Base-by-base conservation (phyloP, 2,329 filamentous ascomycete genomes). In the Sclerotinia trifoliorum region DNA sequence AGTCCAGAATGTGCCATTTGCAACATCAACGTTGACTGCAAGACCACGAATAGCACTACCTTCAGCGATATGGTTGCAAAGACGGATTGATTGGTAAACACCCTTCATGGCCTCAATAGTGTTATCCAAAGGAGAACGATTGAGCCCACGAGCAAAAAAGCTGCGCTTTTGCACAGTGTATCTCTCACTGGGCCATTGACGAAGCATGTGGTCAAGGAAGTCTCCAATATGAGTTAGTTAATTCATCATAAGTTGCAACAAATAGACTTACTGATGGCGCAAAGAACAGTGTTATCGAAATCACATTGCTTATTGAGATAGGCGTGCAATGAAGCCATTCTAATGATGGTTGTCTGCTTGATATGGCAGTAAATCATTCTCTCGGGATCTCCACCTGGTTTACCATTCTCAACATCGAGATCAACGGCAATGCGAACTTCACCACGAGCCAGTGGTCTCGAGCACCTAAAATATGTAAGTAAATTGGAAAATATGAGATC, bases 1-100 rank as follows among this genome's bases (percentile, higher is more conserved):
- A 49, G 82, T 84, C 90, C 92, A 98, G 80, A 99, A 99, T 17
- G 91, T 91, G 0, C 92, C 91, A 76, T 98, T 97, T 68, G 94
- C 90, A 42, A 97, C 90, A 75, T 99, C 94, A 15, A 96, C 88
- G 74, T 97, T 98, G 77, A 99, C 81, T 0, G 91, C 87, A 7
- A 98, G 83, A 11, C 86, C 87, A 66, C 55, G 54, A 19, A 66
- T 51, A 2, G 46, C 42, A 35, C 86, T 84, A 44, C 86, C 57
- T 13, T 67, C 65, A 62, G 35, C 24, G 8, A 63, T 8, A 11
- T 62, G 65, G 70, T 92, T 84, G 58, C 89, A 90, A 29, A 94
- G 85, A 54, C 93, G 88, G 64, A 97, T 88, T 0, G 94, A 93
- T 13, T 93, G 88, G 74, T 97, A 98, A 5, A 93, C 90, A 42